A percentile compares a stretch with the other conserved stretches of the same genome.
Evolutionary conservation across 495 filamentous ascomycete genomes (phyloP).

Genomic region (Parathielavia appendiculata): DNA sequence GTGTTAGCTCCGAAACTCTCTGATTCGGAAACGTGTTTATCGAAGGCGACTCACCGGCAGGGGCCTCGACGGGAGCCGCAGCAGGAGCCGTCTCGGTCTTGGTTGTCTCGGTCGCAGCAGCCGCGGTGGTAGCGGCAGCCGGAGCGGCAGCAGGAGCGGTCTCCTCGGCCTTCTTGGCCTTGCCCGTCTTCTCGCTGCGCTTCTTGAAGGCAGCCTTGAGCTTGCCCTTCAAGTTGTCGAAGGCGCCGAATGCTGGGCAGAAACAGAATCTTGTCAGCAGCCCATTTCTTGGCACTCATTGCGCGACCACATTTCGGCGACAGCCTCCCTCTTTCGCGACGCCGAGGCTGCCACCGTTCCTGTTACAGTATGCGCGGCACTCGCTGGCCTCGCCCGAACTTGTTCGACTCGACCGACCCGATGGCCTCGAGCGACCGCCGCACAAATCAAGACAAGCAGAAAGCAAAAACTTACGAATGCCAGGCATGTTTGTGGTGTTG

Average conservation of each 20-base stretch:
- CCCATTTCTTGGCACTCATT: too few species aligned
- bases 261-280: neutral
- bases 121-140: slow-evolving; percentile 17
- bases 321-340: neutral
- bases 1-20: neutral
- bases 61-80: slow-evolving; percentile 11
- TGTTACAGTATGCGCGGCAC: neutral
- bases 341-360: neutral
- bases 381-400: neutral
- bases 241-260: slow-evolving; percentile 25
- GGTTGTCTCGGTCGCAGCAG: slow-evolving; percentile 18
- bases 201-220: slow-evolving; percentile 37
- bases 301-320: too few species aligned
- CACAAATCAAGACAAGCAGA: neutral
- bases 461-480: slow-evolving; percentile 25
- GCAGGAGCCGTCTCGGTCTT: slow-evolving; percentile 23
- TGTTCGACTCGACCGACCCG: neutral
- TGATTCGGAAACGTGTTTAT: neutral
- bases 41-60: slow-evolving; percentile 12
- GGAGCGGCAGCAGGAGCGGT: slow-evolving; percentile 13
- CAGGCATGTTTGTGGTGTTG: slow-evolving; percentile 28
- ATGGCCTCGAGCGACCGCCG: neutral
- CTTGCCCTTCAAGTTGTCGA: slow-evolving; percentile 35
- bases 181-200: slow-evolving; percentile 23
- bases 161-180: slow-evolving; percentile 14